These are phyloP conservation scores for Lanzia echinophila DNA, from an alignment of 2,329 filamentous ascomycete species.

Conservation along the genomic window DNA sequence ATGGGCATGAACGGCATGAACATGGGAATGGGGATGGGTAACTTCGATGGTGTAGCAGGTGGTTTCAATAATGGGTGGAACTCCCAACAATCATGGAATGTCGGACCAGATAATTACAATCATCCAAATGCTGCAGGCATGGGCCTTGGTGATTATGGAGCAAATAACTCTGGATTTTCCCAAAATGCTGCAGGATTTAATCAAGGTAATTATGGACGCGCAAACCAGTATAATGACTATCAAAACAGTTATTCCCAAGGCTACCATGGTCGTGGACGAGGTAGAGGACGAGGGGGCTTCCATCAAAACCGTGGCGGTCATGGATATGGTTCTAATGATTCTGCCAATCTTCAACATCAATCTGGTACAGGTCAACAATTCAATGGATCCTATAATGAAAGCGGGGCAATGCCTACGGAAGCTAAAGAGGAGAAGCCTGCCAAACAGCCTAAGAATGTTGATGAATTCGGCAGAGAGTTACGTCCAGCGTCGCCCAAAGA, in stretches of 20 bases:
- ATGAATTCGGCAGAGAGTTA: slow-evolving; percentile 33
- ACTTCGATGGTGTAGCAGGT: slow-evolving; percentile 56
- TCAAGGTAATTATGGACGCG: slow-evolving; percentile 77
- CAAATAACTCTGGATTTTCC: slow-evolving; percentile 66
- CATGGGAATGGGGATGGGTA: slow-evolving; percentile 63
- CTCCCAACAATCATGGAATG: slow-evolving; percentile 75
- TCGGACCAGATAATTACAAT: slow-evolving; percentile 83
- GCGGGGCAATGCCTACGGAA: slow-evolving; percentile 24
- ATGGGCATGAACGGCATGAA: slow-evolving; percentile 78
- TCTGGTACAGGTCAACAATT: slow-evolving; percentile 22
- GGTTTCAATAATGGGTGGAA: slow-evolving; percentile 75
- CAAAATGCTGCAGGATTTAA: slow-evolving; percentile 60
- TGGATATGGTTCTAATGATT: slow-evolving; percentile 27
- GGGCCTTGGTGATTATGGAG: slow-evolving; percentile 73
- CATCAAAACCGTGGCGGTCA: slow-evolving; percentile 25
- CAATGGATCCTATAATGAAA: slow-evolving; percentile 27
- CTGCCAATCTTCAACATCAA: slow-evolving; percentile 25
- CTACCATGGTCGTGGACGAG: slow-evolving; percentile 32
- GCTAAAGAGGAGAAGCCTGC: slow-evolving; percentile 24
- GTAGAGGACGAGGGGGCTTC: slow-evolving; percentile 31
- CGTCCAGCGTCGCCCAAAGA: slow-evolving; percentile 21
- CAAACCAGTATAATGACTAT: slow-evolving; percentile 68
- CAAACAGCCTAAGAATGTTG: slow-evolving; percentile 23
- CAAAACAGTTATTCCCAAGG: slow-evolving; percentile 53
- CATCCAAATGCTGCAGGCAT: slow-evolving; percentile 74